A percentile compares a stretch with the other conserved stretches of the same genome.
Conservation (phyloP, 2,329 filamentous ascomycete species). For the Fusarium coicis region DNA sequence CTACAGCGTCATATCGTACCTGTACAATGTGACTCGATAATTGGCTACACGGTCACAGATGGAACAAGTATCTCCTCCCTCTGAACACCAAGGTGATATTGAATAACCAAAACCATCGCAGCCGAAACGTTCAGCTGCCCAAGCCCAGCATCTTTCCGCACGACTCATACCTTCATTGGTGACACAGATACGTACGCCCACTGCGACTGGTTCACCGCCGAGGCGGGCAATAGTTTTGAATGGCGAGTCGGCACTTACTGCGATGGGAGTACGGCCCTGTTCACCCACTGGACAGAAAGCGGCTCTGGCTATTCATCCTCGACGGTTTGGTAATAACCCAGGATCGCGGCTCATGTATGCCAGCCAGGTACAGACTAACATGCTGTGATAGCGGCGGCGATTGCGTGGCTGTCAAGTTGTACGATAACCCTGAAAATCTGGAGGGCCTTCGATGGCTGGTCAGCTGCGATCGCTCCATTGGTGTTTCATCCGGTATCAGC, state of each 20-base stretch:
- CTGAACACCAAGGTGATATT: neutral
- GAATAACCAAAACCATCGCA: neutral
- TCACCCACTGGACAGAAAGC: neutral
- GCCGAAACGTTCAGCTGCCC: neutral
- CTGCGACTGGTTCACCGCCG: neutral
- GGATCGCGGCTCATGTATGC: fast-evolving
- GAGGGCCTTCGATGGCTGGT: neutral
- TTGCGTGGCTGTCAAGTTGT: neutral
- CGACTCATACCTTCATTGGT: neutral
- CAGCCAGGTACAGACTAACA: neutral
- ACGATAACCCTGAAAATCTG: fast-evolving
- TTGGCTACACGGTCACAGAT: neutral
- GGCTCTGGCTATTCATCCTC: neutral
- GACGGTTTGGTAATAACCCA: neutral
- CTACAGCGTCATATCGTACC: fast-evolving
- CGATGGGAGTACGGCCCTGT: neutral
- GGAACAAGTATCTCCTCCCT: neutral
- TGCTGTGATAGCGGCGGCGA: fast-evolving
- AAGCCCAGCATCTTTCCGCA: neutral
- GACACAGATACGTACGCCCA: neutral
- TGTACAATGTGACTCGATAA: neutral
- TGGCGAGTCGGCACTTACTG: neutral
- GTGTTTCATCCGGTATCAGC: neutral
- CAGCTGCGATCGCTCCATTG: neutral
- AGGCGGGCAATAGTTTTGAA: neutral